Conservation (phyloP, 768 basidiomycete species). For the Rhizopogon vesiculosus region DNA sequence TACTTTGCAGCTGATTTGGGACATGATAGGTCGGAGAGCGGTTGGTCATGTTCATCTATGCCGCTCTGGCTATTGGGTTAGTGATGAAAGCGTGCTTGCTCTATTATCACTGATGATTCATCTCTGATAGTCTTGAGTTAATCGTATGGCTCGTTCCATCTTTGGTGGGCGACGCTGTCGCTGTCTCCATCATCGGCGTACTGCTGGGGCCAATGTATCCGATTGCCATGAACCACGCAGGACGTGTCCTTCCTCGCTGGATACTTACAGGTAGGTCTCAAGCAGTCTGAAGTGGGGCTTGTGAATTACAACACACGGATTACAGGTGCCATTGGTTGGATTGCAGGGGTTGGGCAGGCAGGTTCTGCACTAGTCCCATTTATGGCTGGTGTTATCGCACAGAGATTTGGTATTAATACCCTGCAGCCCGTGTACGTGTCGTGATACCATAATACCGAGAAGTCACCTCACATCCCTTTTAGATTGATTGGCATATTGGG, state of each 20-base stretch:
- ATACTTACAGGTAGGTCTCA: slow-evolving; percentile 44
- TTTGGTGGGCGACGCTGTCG: slow-evolving; percentile 48
- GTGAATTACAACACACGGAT: neutral
- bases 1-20: neutral
- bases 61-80: slow-evolving; percentile 44
- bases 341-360: slow-evolving; percentile 64
- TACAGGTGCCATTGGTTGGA: slow-evolving; percentile 59
- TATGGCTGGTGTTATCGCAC: slow-evolving; percentile 64
- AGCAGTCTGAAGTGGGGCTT: neutral
- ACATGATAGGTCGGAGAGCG: slow-evolving; percentile 46
- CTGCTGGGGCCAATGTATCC: slow-evolving; percentile 50
- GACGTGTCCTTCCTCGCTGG: slow-evolving; percentile 65
- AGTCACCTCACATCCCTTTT: neutral
- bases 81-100: neutral
- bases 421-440: slow-evolving; percentile 31
- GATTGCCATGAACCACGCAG: slow-evolving; percentile 64
- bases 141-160: slow-evolving; percentile 54
- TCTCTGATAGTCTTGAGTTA: slow-evolving; percentile 40
- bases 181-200: slow-evolving; percentile 52
- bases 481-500: slow-evolving; percentile 27
- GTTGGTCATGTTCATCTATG: slow-evolving; percentile 48
- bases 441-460: neutral
- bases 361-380: slow-evolving; percentile 73
- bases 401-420: slow-evolving; percentile 45
- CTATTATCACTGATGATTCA: slow-evolving; percentile 18